Evolutionary conservation across 1,139 yeast genomes (phyloP), one percentile per base, ranked within the genome.

Genomic region (Tardiomyces digboiensis): DNA sequence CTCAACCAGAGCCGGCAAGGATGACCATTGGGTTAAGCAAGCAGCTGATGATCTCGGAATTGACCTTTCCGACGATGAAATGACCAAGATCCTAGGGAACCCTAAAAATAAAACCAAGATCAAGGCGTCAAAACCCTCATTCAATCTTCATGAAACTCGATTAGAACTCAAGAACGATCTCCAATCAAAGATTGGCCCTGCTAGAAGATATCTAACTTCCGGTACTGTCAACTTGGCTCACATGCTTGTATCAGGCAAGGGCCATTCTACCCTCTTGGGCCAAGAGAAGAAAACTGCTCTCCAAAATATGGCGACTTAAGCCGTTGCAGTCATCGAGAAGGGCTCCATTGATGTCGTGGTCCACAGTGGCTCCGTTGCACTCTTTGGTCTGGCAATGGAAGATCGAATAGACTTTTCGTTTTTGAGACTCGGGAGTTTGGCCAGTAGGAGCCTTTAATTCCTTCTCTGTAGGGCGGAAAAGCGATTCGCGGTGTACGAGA

Each of bases 1-100:
- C 1, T 67, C 76, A 12, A 71, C 78, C 12, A 76, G 84, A 2
- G 67, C 80, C 40, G 74, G 75, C 36, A 86, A 87, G 56, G 93
- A 85, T 53, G 78, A 77, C 46, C 71, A 77, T 21, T 89, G 97
- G 97, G 70, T 88, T 47, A 75, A 77, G 48, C 81, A 87, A 58
- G 97, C 97, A 0, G 98, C 97, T 0, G 93, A 83, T 43, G 98
- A 91, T 46, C 71, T 93, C 45, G 99, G 96, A 4, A 67, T 89
- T 29, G 94, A 83, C 39, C 36, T 62, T 4, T 87, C 79, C 52
- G 94, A 84, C 59, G 83, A 78, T 48, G 74, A 78, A 42, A 45
- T 55, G 20, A 59, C 51, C 19, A 43, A 49, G 26, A 40, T 46
- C 20, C 46, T 41, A 29, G 94, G 83, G 59, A 82, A 76, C 46